These are phyloP conservation scores for Tricholomella constricta DNA, from an alignment of 768 basidiomycete species.

Conservation along the genomic window DNA sequence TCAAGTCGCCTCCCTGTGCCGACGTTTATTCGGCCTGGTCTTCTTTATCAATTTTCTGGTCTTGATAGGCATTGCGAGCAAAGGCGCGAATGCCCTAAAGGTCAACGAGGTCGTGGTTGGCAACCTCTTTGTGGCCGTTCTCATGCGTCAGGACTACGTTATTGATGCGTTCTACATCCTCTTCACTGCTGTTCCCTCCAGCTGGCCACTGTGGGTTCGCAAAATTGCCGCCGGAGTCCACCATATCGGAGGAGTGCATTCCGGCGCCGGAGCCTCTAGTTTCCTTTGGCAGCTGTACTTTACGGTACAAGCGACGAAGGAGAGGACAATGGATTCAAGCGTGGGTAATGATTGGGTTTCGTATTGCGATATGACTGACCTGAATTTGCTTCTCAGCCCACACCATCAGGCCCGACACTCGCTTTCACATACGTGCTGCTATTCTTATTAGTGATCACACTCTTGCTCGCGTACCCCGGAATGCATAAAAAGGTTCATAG, in stretches of 20 bases:
- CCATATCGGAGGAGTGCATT: conserved; percentile 62
- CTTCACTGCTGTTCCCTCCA: conserved; percentile 50
- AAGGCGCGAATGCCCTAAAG: conserved; percentile 35
- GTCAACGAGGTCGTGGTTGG: conserved; percentile 43
- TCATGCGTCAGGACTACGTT: conserved; percentile 59
- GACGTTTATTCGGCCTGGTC: conserved; percentile 60
- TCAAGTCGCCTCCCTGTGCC: conserved; percentile 57
- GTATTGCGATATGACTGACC: neutral
- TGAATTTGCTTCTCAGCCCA: neutral
- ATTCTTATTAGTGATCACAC: conserved; percentile 34
- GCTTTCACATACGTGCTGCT: conserved; percentile 13
- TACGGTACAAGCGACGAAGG: conserved; percentile 52
- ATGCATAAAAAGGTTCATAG: conserved; percentile 41
- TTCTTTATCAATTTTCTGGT: conserved; percentile 56
- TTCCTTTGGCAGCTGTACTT: conserved; percentile 54
- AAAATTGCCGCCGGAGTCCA: conserved; percentile 57
- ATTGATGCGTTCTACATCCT: conserved; percentile 59
- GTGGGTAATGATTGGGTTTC: conserved; percentile 23
- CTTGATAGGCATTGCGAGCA: conserved; percentile 44
- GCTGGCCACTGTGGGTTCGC: conserved; percentile 58
- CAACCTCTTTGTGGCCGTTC: conserved; percentile 50
- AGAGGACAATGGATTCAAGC: conserved; percentile 38
- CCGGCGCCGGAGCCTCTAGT: conserved; percentile 57
- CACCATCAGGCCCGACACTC: conserved; percentile 5
- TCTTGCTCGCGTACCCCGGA: conserved; percentile 41